Percentiles rank a stretch among this genome's conserved stretches.
Evolutionary conservation across 192 early-diverging fungal genomes (phyloP).

Genomic region (Coemansia sp.): DNA sequence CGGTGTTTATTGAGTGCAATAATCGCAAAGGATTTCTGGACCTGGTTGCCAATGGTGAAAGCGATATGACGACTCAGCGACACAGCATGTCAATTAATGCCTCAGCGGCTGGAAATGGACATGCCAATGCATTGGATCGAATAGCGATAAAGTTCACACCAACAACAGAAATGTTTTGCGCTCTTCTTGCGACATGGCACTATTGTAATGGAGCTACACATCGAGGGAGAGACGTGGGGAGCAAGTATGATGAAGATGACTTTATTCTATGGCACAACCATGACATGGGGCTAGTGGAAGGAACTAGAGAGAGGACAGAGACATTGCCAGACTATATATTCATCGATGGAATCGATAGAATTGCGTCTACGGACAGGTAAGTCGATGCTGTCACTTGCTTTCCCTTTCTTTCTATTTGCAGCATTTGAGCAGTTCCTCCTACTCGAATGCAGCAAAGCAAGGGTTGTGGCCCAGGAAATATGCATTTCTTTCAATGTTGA

Average conservation of each 20-base stretch:
- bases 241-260: constrained; percentile 18
- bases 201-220: background rate
- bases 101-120: background rate
- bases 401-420: background rate
- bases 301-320: background rate
- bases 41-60: constrained; percentile 9
- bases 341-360: constrained; percentile 38
- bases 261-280: constrained; percentile 35
- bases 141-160: constrained; percentile 34
- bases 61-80: background rate
- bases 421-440: no score
- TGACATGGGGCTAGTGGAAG: background rate
- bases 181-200: constrained; percentile 48
- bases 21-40: constrained; percentile 15
- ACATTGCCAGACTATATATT: constrained; percentile 39
- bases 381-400: background rate
- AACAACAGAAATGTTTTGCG: constrained; percentile 31
- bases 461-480: no score
- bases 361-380: constrained; percentile 36
- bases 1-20: constrained; percentile 42
- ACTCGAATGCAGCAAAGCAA: no score
- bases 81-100: background rate
- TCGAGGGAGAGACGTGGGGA: background rate
- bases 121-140: constrained; percentile 6
- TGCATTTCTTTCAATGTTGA: no score